Evolutionary conservation across 805 yeast species (phyloP).

Genomic region (Suhomyces sp.): DNA sequence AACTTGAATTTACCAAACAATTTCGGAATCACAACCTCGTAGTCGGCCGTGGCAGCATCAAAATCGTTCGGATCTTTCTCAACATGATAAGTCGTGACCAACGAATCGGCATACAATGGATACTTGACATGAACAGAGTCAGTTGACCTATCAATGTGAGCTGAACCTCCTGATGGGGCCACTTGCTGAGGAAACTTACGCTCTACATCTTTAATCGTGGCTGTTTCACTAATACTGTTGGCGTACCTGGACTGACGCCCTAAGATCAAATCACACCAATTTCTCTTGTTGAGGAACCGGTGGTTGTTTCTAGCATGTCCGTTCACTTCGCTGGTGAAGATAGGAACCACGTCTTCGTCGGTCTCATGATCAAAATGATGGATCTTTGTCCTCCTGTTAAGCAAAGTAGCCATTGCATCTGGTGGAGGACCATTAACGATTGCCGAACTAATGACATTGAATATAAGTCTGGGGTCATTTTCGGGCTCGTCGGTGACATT

Average conservation of each 20-base stretch:
- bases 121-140: constrained; percentile 44
- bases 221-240: constrained; percentile 13
- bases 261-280: constrained; percentile 69
- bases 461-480: constrained; percentile 69
- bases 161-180: not conserved
- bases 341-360: constrained; percentile 77
- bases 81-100: constrained; percentile 70
- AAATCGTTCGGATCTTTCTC: constrained; percentile 56
- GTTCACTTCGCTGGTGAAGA: constrained; percentile 61
- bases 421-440: constrained; percentile 94
- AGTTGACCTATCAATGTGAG: not conserved
- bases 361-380: constrained; percentile 67
- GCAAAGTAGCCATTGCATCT: constrained; percentile 70
- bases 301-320: constrained; percentile 47
- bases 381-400: constrained; percentile 62
- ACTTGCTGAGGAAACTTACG: constrained; percentile 45
- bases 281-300: constrained; percentile 62
- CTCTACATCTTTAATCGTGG: constrained; percentile 3
- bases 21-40: constrained; percentile 70
- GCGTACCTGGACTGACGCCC: constrained; percentile 33
- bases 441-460: constrained; percentile 86
- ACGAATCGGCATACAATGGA: constrained; percentile 53
- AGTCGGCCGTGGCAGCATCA: constrained; percentile 55
- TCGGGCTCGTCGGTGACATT: constrained; percentile 51
- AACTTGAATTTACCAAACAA: constrained; percentile 35